Evolutionary conservation across 208 protist species (phyloP).

Genomic region (Crithidia sp.): DNA sequence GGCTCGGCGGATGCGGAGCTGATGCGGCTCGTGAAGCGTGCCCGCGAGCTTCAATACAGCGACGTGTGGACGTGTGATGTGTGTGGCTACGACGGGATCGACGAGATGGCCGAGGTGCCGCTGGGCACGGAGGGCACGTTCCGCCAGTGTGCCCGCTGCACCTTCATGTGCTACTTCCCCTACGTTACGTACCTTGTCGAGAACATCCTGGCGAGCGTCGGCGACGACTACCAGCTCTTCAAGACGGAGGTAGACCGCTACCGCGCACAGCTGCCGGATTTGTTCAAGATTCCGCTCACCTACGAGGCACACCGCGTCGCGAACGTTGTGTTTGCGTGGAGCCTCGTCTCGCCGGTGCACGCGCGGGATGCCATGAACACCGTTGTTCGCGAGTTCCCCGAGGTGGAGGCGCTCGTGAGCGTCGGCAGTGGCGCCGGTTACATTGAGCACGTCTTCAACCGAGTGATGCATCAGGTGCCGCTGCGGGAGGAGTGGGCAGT

Average conservation of each 20-base stretch:
- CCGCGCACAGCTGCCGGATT: slow-evolving; percentile 64
- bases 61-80: slow-evolving; percentile 77
- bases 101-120: slow-evolving; percentile 49
- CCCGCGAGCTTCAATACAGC: slow-evolving; percentile 38
- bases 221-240: slow-evolving; percentile 89
- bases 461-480: slow-evolving; percentile 66
- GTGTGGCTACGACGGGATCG: slow-evolving; percentile 73
- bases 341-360: slow-evolving; percentile 73
- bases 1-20: slow-evolving; percentile 57
- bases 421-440: slow-evolving; percentile 86
- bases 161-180: slow-evolving; percentile 84
- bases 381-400: slow-evolving; percentile 51
- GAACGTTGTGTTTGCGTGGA: slow-evolving; percentile 85
- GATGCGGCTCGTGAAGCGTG: slow-evolving; percentile 52
- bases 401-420: slow-evolving; percentile 70
- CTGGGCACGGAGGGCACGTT: slow-evolving; percentile 80
- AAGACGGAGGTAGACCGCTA: slow-evolving; percentile 81
- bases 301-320: slow-evolving; percentile 86
- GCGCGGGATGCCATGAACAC: slow-evolving; percentile 74
- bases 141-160: slow-evolving; percentile 76
- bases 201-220: slow-evolving; percentile 50
- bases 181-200: slow-evolving; percentile 85
- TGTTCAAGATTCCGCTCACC: slow-evolving; percentile 83
- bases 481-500: slow-evolving; percentile 41
- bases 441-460: slow-evolving; percentile 90